Base-by-base conservation (phyloP, 1,139 yeast species). In the Sugiyamaella xylanicola region DNA sequence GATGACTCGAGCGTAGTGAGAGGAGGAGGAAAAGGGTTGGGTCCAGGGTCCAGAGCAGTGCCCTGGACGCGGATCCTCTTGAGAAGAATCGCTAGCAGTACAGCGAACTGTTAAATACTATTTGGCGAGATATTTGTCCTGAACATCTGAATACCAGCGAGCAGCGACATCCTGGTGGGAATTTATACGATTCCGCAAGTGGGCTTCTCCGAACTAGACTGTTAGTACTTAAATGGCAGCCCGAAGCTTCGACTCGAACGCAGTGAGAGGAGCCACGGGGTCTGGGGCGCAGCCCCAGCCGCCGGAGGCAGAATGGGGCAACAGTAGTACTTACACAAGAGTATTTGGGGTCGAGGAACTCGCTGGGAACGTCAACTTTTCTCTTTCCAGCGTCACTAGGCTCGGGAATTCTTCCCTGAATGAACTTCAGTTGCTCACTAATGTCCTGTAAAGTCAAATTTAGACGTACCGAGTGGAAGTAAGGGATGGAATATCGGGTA, bases 141-240 rank as follows among this genome's bases (percentile, higher is more conserved):
- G 73, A 1, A 80, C 68, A 5, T 78, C 78, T 1, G 88, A 86
- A 63, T 85, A 85, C 86, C 86, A 84, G 55, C 72, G 74, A 27
- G 74, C 75, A 5, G 86, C 86, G 42, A 85, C 90, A 63, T 85
- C 88, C 59, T 82, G 84, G 67, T 85, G 90, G 9, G 85, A 78
- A 62, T 84, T 83, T 57, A 84, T 77, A 56, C 90, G 74, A 68
- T 85, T 85, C 43, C 84, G 73, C 62, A 85, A 79, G 45, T 83
- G 86, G 21, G 85, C 80, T 59, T 80, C 77, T 0, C 89, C 90
- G 40, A 83, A 68, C 59, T 62, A 22, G 56, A 35, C 48, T 20
- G 53, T 55, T 58, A 56, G 61, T 17, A 37, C n/a, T n/a, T n/a
- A n/a, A n/a, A n/a, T n/a, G n/a, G n/a, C n/a, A 25, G 5, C 29